Percentiles rank a stretch among this genome's conserved stretches.
Evolutionary conservation across 2,329 filamentous ascomycete genomes (phyloP).

Genomic region (Lasiodiplodia sp.): DNA sequence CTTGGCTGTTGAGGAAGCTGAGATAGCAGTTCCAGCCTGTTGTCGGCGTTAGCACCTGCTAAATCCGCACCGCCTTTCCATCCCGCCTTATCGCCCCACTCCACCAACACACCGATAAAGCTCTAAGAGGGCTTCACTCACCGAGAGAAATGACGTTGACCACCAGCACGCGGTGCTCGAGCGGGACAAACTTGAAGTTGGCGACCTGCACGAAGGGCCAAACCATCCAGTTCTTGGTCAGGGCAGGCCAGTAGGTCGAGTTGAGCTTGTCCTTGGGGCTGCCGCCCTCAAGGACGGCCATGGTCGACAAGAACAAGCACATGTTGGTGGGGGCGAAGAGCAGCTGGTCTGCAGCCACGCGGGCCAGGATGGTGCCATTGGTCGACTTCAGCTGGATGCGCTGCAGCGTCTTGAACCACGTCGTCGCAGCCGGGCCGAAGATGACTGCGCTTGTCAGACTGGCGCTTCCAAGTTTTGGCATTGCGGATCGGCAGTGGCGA

Average conservation of each 20-base stretch:
- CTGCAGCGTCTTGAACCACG: slow-evolving; percentile 82
- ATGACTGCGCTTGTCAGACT: slow-evolving; percentile 61
- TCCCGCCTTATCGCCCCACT: slow-evolving; percentile 12
- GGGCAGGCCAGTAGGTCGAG: slow-evolving; percentile 72
- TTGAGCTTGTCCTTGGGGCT: slow-evolving; percentile 71
- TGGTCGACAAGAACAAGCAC: slow-evolving; percentile 79
- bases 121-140: slow-evolving; percentile 46
- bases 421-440: slow-evolving; percentile 87
- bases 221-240: slow-evolving; percentile 84
- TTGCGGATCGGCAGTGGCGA: not conserved
- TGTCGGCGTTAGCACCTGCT: slow-evolving; percentile 27
- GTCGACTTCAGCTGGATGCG: slow-evolving; percentile 69
- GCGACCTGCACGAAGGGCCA: slow-evolving; percentile 86
- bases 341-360: slow-evolving; percentile 79
- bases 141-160: slow-evolving; percentile 82
- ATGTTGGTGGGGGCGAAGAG: slow-evolving; percentile 87
- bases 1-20: slow-evolving; percentile 46
- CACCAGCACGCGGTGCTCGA: slow-evolving; percentile 82
- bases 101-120: not conserved
- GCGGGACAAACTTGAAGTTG: slow-evolving; percentile 87
- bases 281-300: slow-evolving; percentile 82
- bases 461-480: not conserved
- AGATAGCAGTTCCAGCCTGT: slow-evolving; percentile 53
- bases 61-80: slow-evolving; percentile 20
- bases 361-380: slow-evolving; percentile 75